Evolutionary conservation across 805 yeast species (phyloP).

Genomic region (Limtongia smithiae): DNA sequence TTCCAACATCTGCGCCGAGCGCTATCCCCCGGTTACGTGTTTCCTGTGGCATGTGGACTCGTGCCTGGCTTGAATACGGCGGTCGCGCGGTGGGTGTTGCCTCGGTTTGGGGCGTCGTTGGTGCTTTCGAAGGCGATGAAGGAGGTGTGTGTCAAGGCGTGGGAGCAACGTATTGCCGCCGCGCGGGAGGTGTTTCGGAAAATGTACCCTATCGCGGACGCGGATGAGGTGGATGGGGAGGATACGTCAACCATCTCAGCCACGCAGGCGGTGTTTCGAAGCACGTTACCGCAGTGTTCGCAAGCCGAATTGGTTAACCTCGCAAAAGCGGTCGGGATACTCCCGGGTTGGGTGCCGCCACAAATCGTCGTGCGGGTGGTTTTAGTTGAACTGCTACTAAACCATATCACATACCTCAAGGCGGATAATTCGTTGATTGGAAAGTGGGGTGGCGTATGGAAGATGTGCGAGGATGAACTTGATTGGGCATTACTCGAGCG

Average conservation of each 20-base stretch:
- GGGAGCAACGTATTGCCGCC: slow-evolving; percentile 5
- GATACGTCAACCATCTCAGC: not conserved
- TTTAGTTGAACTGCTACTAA: slow-evolving; percentile 43
- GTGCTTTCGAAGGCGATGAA: not conserved
- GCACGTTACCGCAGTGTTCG: slow-evolving; percentile 5
- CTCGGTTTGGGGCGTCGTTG: slow-evolving; percentile 9
- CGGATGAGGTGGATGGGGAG: not conserved
- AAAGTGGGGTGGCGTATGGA: slow-evolving; percentile 47
- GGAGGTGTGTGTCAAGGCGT: not conserved
- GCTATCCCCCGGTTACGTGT: slow-evolving; percentile 27
- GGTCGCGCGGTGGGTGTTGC: slow-evolving; percentile 2
- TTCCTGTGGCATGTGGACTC: not conserved
- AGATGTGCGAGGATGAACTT: slow-evolving; percentile 46
- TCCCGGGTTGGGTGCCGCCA: slow-evolving; percentile 28
- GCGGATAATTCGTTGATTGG: slow-evolving; percentile 51
- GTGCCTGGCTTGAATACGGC: slow-evolving; percentile 1
- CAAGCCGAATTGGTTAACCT: slow-evolving; percentile 20
- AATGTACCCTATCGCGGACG: too few species aligned
- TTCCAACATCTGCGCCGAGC: slow-evolving; percentile 53
- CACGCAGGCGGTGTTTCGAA: not conserved
- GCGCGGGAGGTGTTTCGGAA: not conserved
- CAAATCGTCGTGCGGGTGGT: slow-evolving; percentile 39
- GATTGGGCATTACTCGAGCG: slow-evolving; percentile 39
- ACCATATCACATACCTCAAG: slow-evolving; percentile 45
- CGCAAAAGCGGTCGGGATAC: slow-evolving; percentile 28